These are phyloP conservation scores for Ophiostoma quercus DNA, from an alignment of 2,329 filamentous ascomycete genomes.

Conservation along the genomic window DNA sequence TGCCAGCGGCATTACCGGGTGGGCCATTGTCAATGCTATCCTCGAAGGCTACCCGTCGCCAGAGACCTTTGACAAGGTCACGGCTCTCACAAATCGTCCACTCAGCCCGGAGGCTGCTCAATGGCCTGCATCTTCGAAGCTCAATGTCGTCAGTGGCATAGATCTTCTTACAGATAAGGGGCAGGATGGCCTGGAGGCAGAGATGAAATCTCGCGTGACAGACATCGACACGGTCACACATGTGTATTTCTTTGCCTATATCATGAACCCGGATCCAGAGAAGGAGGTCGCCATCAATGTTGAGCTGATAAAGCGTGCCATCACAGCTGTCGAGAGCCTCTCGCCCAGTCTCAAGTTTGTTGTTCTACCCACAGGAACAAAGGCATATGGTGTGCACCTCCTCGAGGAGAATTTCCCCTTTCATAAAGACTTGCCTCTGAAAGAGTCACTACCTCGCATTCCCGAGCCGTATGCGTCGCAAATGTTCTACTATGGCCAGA, in stretches of 20 bases:
- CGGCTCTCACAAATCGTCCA: constrained; percentile 45
- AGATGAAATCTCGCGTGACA: constrained; percentile 32
- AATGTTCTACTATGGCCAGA: constrained; percentile 45
- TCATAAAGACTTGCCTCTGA: background rate
- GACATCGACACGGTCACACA: constrained; percentile 39
- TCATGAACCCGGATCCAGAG: constrained; percentile 34
- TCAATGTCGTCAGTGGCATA: constrained; percentile 35
- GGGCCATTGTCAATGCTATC: constrained; percentile 46
- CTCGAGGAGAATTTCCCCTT: constrained; percentile 21
- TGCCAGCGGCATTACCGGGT: constrained; percentile 46
- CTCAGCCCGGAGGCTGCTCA: constrained; percentile 30
- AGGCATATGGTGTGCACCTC: constrained; percentile 37
- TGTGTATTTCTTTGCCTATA: constrained; percentile 41
- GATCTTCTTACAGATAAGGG: constrained; percentile 34
- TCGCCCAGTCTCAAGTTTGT: constrained; percentile 38
- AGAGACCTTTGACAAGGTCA: constrained; percentile 41
- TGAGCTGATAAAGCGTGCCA: constrained; percentile 37
- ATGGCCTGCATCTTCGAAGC: constrained; percentile 33
- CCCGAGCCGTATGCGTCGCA: constrained; percentile 39
- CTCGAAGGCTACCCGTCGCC: constrained; percentile 42
- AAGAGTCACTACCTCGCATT: constrained; percentile 34
- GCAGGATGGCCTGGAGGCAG: constrained; percentile 24
- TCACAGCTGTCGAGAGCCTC: constrained; percentile 37
- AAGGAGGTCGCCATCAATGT: constrained; percentile 37
- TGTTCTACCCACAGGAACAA: constrained; percentile 40